phyloP scores from a whole-genome alignment of 2,329 filamentous ascomycete species.

The Talaromyces sp. region DNA sequence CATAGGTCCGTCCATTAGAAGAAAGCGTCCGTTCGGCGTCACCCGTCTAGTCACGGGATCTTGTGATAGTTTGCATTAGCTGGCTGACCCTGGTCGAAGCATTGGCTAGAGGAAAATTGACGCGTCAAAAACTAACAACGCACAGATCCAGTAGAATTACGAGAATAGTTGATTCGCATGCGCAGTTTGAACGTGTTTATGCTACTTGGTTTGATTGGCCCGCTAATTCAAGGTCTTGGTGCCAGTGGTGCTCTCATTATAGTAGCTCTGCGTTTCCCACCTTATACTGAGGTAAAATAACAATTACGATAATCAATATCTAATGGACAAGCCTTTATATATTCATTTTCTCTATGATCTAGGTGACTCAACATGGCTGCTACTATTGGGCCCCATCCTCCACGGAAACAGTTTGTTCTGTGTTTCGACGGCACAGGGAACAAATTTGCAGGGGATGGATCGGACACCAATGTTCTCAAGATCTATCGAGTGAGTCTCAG shows the following conservation, averaged over 20 bases:
- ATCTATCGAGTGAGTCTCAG: constrained; percentile 10
- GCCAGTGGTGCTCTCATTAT: neutral
- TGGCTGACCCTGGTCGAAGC: neutral
- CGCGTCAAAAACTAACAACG: neutral
- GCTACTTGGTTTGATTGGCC: neutral
- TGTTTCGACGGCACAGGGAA: constrained; percentile 28
- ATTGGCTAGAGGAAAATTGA: neutral
- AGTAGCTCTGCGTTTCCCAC: neutral
- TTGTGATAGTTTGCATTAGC: neutral
- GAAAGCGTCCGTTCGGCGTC: no score
- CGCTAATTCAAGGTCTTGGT: neutral
- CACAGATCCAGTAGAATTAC: neutral
- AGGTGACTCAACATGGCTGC: neutral
- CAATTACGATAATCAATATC: no score
- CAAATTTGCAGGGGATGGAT: constrained; percentile 22
- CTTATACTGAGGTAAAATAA: neutral
- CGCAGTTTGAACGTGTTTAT: neutral
- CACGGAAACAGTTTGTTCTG: constrained; percentile 12
- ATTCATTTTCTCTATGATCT: neutral
- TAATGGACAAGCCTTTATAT: no score
- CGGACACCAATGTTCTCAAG: constrained; percentile 29
- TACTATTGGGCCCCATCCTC: neutral
- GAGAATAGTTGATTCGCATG: neutral
- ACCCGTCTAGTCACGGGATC: neutral
- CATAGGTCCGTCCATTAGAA: no score